Evolutionary conservation across 768 basidiomycete genomes (phyloP).

Genomic region (Hericium rajendrae): DNA sequence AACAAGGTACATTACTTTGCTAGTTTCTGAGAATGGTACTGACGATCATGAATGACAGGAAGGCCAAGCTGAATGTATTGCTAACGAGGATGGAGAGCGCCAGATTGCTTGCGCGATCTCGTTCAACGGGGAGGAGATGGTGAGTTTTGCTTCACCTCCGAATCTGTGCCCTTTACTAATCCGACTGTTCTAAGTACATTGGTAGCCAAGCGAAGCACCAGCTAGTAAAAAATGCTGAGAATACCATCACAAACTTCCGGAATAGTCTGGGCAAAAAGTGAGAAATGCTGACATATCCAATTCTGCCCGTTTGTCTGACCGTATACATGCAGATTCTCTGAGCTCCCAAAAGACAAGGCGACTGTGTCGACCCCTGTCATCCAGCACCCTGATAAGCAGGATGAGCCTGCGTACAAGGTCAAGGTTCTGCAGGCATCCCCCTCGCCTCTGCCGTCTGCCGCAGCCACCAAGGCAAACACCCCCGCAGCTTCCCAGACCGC

Average conservation of each 20-base stretch:
- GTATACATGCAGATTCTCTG: slow-evolving; percentile 54
- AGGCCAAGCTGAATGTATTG: slow-evolving; percentile 88
- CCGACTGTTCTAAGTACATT: slow-evolving; percentile 56
- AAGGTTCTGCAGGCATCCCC: slow-evolving; percentile 74
- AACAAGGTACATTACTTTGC: slow-evolving; percentile 54
- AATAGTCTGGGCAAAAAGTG: slow-evolving; percentile 90
- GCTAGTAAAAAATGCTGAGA: slow-evolving; percentile 88
- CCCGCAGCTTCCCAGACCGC: slow-evolving; percentile 59
- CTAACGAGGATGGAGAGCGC: slow-evolving; percentile 96
- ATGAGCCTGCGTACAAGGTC: slow-evolving; percentile 79
- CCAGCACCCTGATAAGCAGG: slow-evolving; percentile 60
- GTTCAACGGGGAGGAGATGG: slow-evolving; percentile 86
- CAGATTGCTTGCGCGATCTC: slow-evolving; percentile 94
- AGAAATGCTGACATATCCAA: slow-evolving; percentile 14
- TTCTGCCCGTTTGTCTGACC: neutral
- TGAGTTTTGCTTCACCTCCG: slow-evolving; percentile 27
- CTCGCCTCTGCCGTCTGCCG: slow-evolving; percentile 39
- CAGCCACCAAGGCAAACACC: slow-evolving; percentile 42
- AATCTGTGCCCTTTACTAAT: neutral
- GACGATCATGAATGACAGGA: slow-evolving; percentile 41
- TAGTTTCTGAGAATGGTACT: neutral
- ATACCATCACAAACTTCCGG: slow-evolving; percentile 92
- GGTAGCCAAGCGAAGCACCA: slow-evolving; percentile 93
- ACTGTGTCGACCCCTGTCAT: slow-evolving; percentile 61
- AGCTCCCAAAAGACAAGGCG: slow-evolving; percentile 46